Evolutionary conservation across 495 filamentous ascomycete species (phyloP).

Genomic region (Hypoxylon perforatum): DNA sequence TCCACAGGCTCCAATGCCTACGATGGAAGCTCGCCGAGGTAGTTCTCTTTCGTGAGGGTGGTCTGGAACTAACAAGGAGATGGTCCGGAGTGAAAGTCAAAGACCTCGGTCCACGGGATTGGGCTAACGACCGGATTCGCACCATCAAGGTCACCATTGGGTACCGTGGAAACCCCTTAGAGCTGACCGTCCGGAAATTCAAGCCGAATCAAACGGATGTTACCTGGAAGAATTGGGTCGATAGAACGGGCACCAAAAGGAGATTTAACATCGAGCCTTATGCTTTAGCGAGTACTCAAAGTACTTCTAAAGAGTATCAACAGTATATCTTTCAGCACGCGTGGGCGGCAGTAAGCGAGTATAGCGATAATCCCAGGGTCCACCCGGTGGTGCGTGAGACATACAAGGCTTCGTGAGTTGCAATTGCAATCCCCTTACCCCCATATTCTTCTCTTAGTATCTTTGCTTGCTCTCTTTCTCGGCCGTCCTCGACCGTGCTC

Average conservation of each 20-base stretch:
- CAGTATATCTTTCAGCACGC: slow-evolving; percentile 47
- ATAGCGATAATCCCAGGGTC: slow-evolving; percentile 14
- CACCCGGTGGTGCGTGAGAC: slow-evolving; percentile 32
- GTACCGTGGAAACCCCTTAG: slow-evolving; percentile 42
- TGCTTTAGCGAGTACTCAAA: slow-evolving; percentile 49
- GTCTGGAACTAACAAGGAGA: slow-evolving; percentile 51
- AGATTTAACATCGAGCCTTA: slow-evolving; percentile 45
- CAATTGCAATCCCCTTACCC: not conserved
- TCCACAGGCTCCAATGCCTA: slow-evolving; percentile 54
- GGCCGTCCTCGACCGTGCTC: not conserved
- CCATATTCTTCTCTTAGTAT: too few relatives aligned
- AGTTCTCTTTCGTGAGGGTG: slow-evolving; percentile 51
- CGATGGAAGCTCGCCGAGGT: slow-evolving; percentile 53
- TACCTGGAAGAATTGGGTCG: slow-evolving; percentile 43
- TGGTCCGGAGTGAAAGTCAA: slow-evolving; percentile 51
- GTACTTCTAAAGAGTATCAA: slow-evolving; percentile 46
- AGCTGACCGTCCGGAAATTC: slow-evolving; percentile 50
- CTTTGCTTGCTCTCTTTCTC: slow-evolving; percentile 1
- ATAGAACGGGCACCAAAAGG: slow-evolving; percentile 28
- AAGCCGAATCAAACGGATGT: slow-evolving; percentile 45
- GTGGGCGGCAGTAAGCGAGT: slow-evolving; percentile 29
- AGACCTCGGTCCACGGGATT: slow-evolving; percentile 47
- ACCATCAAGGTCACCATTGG: slow-evolving; percentile 49
- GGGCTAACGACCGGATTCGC: slow-evolving; percentile 28
- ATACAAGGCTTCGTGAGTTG: slow-evolving; percentile 32